Base-by-base conservation (phyloP, 768 basidiomycete genomes). In the Suillus paluster region DNA sequence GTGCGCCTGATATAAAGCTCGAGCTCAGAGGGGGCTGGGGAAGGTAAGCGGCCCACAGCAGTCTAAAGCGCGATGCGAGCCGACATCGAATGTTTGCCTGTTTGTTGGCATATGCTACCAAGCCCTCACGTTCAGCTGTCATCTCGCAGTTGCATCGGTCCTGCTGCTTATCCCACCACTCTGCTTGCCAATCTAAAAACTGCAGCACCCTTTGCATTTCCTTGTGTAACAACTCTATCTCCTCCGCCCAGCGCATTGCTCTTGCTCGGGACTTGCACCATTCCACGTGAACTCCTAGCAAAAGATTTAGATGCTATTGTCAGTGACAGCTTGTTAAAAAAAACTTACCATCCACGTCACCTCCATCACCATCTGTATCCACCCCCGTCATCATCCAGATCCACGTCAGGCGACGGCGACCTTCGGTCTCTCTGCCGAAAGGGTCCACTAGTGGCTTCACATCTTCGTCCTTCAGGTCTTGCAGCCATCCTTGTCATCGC, bases 211-310 rank as follows among this genome's bases (percentile, higher is more conserved):
- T 65, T 1, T 68, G 55, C 77, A 78, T 77, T 59, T 80, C 78
- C 57, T 79, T 78, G 11, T 64, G 50, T 0, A 80, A 61, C 4
- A 79, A 64, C 1, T 68, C 23, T 21, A 71, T 71, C 55, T 80
- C 78, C 58, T 80, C 78, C 27, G 67, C 67, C 76, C 77, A 79
- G 0, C 74, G 66, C 46, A 72, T 63, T 2, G 72, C 72, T 0
- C 74, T 63, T 0, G 77, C 77, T 3, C 66, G 56, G 1, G 68
- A 63, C 50, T 72, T 74, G 44, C 73, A 75, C 73, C 74, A 76
- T 58, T 73, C 70, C 38, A 77, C 65, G 0, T 66, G 68, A 23
- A 76, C 64, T 1, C 62, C 75, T 71, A 55, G 19, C 19, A 19
- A 19, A 46, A 19, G 45, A 46, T 15, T 52, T 23, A 52, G 49